Percentiles rank a stretch among this genome's conserved stretches.
Conservation (phyloP, 2,329 filamentous ascomycete genomes). For the Fusarium subtropicale region DNA sequence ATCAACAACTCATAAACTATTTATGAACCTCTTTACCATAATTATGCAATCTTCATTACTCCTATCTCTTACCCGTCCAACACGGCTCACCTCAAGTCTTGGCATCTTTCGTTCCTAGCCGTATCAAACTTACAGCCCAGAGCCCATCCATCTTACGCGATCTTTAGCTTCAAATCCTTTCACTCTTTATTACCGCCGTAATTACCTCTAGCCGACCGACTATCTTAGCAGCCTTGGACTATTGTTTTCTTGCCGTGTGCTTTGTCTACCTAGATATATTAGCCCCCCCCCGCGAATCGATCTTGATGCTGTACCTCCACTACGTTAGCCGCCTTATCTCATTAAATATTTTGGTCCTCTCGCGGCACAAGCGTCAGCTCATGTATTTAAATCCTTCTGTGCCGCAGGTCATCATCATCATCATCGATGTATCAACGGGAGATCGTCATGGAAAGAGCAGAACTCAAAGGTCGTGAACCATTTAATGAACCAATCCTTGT, state of each 20-base stretch:
- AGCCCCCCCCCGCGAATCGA: slow-evolving; percentile 22
- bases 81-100: neutral
- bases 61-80: neutral
- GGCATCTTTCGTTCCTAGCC: slow-evolving; percentile 16
- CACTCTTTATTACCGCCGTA: neutral
- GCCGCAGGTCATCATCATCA: neutral
- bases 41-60: neutral
- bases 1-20: neutral
- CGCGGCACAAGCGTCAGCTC: slow-evolving; percentile 8
- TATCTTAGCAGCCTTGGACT: neutral
- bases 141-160: neutral
- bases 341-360: neutral
- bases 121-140: slow-evolving; percentile 10
- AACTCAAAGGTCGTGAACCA: no score
- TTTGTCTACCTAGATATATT: neutral
- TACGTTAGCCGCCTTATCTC: neutral
- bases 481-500: neutral
- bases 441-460: neutral
- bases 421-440: neutral
- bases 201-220: neutral
- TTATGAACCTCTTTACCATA: neutral
- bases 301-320: slow-evolving; percentile 29
- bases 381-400: neutral
- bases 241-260: neutral
- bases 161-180: neutral